phyloP scores from a whole-genome alignment of 1,284 basidiomycete genomes.

The Leccinum subrobustum region DNA sequence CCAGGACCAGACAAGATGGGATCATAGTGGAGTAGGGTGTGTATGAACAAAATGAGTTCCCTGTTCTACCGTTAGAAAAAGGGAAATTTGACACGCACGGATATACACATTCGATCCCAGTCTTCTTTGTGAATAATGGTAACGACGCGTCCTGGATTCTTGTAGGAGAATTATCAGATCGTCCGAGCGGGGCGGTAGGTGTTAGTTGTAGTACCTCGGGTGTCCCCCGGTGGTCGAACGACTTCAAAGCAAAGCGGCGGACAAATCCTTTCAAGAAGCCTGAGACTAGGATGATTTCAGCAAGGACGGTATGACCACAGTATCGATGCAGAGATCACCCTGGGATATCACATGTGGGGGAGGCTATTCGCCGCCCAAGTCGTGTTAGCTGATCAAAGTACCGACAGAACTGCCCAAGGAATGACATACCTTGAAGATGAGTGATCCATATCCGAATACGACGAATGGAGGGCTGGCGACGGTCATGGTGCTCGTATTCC shows the following conservation, averaged over 20 bases:
- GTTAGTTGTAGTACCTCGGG: conserved; percentile 51
- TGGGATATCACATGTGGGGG: conserved; percentile 64
- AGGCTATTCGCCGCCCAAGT: conserved; percentile 46
- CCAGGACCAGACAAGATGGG: background rate
- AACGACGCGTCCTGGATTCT: conserved; percentile 80
- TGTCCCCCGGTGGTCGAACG: conserved; percentile 83
- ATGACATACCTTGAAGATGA: conserved; percentile 71
- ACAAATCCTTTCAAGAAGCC: conserved; percentile 88
- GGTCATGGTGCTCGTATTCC: background rate
- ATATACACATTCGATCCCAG: conserved; percentile 69
- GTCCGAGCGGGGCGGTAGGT: background rate
- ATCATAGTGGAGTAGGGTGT: background rate
- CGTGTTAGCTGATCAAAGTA: conserved; percentile 1
- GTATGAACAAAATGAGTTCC: background rate
- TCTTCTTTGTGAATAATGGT: conserved; percentile 81
- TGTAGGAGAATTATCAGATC: background rate
- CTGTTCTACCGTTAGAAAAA: background rate
- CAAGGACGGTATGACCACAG: background rate
- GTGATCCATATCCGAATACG: conserved; percentile 78
- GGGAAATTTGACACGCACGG: conserved; percentile 40
- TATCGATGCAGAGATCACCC: conserved; percentile 38
- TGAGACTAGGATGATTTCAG: conserved; percentile 44
- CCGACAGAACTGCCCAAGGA: background rate
- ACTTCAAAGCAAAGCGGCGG: conserved; percentile 81
- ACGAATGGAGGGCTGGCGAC: conserved; percentile 42